Evolutionary conservation across 805 yeast genomes (phyloP).

Genomic region (Suhomyces vadensis): DNA sequence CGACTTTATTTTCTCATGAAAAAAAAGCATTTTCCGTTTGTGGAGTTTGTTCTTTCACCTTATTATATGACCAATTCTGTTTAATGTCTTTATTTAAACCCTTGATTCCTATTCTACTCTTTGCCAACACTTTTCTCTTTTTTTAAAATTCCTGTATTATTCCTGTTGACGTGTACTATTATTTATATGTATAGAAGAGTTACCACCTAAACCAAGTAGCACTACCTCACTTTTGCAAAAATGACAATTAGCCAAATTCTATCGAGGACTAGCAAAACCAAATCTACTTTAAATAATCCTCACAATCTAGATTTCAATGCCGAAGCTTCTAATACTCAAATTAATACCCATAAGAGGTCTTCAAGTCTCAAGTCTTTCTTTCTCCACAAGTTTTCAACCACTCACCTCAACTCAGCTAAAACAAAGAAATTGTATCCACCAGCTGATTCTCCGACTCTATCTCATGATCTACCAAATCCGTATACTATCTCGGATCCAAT

Average conservation of each 20-base stretch:
- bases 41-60: not conserved
- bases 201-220: too few relatives aligned
- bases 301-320: not conserved
- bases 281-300: not conserved
- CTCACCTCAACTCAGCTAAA: not conserved
- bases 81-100: not conserved
- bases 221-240: not conserved
- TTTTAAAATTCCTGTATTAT: not conserved
- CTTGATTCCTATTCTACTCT: not conserved
- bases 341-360: not conserved
- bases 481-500: constrained; percentile 3
- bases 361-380: constrained; percentile 4
- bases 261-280: not conserved
- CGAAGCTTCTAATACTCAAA: not conserved
- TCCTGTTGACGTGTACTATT: not conserved
- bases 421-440: not conserved
- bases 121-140: not conserved
- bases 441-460: not conserved
- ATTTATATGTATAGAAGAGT: too few relatives aligned
- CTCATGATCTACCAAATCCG: not conserved
- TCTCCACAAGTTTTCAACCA: not conserved
- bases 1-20: not conserved
- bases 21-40: constrained; percentile 1
- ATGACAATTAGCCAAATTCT: constrained; percentile 4
- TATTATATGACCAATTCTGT: not conserved